Conservation (phyloP, 1,284 basidiomycete genomes). For the Ustilago esculenta region DNA sequence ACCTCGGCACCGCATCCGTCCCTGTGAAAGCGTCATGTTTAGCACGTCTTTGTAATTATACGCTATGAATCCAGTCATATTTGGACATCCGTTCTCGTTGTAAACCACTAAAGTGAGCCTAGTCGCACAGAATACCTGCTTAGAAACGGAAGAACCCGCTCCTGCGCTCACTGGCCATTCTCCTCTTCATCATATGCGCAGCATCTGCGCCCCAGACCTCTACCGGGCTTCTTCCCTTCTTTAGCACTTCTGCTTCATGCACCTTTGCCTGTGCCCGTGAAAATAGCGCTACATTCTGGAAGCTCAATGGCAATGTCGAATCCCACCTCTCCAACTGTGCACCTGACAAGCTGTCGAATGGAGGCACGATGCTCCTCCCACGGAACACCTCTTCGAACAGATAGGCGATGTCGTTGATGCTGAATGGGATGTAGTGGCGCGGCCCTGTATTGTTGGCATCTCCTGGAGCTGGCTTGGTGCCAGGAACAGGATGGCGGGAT, state of each 20-base stretch:
- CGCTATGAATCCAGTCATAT: neutral
- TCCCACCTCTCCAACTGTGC: conserved; percentile 62
- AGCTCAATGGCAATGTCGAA: conserved; percentile 57
- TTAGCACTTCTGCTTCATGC: conserved; percentile 59
- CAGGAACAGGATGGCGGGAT: conserved; percentile 31
- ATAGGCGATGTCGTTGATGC: conserved; percentile 61
- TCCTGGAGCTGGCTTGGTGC: neutral
- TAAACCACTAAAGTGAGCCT: neutral
- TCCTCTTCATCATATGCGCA: conserved; percentile 46
- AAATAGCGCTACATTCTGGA: conserved; percentile 62
- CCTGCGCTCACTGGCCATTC: conserved; percentile 56
- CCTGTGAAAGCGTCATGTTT: too few relatives aligned
- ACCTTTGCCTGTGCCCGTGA: conserved; percentile 53
- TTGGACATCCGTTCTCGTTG: neutral
- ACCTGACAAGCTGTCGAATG: conserved; percentile 48
- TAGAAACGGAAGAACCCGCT: conserved; percentile 49
- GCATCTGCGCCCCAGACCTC: conserved; percentile 62
- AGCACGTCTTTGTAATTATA: conserved; percentile 9
- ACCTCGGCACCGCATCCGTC: too few relatives aligned
- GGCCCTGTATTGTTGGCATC: conserved; percentile 13
- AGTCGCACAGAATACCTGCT: neutral
- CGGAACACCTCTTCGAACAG: conserved; percentile 64
- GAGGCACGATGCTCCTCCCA: conserved; percentile 59
- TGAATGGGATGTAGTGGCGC: conserved; percentile 54
- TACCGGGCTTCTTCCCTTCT: conserved; percentile 48